Evolutionary conservation across 1,284 basidiomycete species (phyloP).

Genomic region (Irpex lacteus): DNA sequence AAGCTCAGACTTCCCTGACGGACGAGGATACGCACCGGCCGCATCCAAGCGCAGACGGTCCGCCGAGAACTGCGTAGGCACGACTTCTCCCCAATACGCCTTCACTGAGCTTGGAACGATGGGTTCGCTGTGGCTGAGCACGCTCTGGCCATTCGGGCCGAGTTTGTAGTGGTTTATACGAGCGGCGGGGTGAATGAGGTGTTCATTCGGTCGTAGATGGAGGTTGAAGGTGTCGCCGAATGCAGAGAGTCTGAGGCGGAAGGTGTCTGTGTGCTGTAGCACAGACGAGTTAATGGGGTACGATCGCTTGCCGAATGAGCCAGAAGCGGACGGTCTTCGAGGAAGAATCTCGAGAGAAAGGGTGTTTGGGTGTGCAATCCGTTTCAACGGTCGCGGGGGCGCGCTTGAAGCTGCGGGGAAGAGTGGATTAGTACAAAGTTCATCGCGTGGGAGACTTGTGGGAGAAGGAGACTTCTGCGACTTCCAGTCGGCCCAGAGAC

Average conservation of each 20-base stretch:
- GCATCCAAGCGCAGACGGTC: slow-evolving; percentile 60
- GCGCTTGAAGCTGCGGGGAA: slow-evolving; percentile 46
- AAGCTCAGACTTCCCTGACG: slow-evolving; percentile 40
- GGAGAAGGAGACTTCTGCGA: neutral
- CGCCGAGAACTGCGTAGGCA: slow-evolving; percentile 46
- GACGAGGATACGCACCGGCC: slow-evolving; percentile 42
- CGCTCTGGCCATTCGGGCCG: slow-evolving; percentile 42
- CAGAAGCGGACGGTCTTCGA: slow-evolving; percentile 33
- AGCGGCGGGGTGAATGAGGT: slow-evolving; percentile 76
- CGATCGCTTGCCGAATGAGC: slow-evolving; percentile 24
- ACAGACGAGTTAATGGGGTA: neutral
- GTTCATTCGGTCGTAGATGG: slow-evolving; percentile 71
- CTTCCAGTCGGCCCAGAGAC: neutral
- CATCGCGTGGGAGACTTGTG: neutral
- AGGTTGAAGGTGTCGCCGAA: slow-evolving; percentile 64
- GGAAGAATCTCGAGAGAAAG: slow-evolving; percentile 67
- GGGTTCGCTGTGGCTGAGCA: slow-evolving; percentile 45
- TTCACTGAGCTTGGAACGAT: slow-evolving; percentile 53
- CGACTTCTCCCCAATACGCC: slow-evolving; percentile 70
- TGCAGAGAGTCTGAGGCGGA: slow-evolving; percentile 62
- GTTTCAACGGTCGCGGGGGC: slow-evolving; percentile 52
- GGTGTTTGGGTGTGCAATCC: slow-evolving; percentile 55
- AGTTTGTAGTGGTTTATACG: slow-evolving; percentile 60
- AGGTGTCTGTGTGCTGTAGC: slow-evolving; percentile 60
- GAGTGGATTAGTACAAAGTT: neutral